These are phyloP conservation scores for Senecio squalidus DNA, from an alignment of 140 eudicot species.

Conservation along the genomic window DNA sequence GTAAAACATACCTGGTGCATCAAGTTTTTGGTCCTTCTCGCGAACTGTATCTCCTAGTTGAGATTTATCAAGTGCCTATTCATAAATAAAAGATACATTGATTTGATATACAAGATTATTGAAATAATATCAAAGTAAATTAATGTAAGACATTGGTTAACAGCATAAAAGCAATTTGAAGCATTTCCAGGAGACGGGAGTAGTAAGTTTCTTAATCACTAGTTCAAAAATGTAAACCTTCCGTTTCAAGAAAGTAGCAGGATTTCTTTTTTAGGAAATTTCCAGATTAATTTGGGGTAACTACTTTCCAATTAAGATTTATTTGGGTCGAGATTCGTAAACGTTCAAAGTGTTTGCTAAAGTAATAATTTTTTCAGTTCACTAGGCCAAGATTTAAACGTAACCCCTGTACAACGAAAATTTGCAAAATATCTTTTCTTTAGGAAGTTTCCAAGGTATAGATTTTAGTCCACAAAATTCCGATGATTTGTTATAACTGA, in stretches of 20 bases:
- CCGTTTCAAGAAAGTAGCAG: background rate
- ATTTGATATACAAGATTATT: background rate
- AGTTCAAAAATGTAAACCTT: background rate
- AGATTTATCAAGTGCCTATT: constrained; percentile 82
- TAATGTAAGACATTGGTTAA: too few species aligned
- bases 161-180: too few species aligned
- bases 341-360: too few species aligned
- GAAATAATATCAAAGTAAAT: too few species aligned
- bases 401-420: too few species aligned
- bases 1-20: constrained; percentile 60
- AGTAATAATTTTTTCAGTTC: too few species aligned
- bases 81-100: background rate
- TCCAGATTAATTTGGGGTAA: background rate
- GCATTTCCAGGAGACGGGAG: too few species aligned
- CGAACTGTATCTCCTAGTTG: constrained; percentile 85
- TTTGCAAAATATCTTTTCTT: too few species aligned
- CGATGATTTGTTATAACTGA: background rate
- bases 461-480: background rate
- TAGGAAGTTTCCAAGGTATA: too few species aligned
- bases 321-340: too few species aligned
- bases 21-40: constrained; percentile 68
- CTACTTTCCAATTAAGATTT: background rate
- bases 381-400: too few species aligned
- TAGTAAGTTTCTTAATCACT: background rate
- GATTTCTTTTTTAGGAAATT: background rate